These are phyloP conservation scores for Lipomyces mesembrius DNA, from an alignment of 805 yeast genomes.

Conservation along the genomic window DNA sequence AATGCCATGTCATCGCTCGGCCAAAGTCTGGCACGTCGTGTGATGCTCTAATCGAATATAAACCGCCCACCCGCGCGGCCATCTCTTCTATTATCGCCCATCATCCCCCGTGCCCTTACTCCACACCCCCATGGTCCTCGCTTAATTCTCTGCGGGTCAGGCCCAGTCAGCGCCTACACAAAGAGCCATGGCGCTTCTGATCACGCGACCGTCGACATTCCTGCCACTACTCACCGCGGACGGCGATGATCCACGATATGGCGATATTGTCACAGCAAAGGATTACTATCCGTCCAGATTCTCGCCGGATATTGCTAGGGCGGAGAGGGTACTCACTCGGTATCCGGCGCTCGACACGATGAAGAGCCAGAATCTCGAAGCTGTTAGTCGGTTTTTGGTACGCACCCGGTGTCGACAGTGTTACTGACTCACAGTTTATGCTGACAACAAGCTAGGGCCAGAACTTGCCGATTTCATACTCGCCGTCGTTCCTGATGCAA, in stretches of 20 bases:
- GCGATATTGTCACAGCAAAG: background rate
- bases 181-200: background rate
- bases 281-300: background rate
- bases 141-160: background rate
- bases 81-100: background rate
- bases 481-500: slow-evolving; percentile 26
- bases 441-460: slow-evolving; percentile 8
- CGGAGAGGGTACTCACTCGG: background rate
- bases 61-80: background rate
- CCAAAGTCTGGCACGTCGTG: too few relatives aligned
- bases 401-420: background rate
- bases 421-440: background rate
- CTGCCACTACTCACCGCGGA: background rate
- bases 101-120: background rate
- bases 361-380: slow-evolving; percentile 1
- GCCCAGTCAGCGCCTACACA: background rate
- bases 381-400: slow-evolving; percentile 4
- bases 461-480: slow-evolving; percentile 24
- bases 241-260: background rate
- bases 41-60: too few relatives aligned
- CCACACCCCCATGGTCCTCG: background rate
- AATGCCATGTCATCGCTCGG: too few relatives aligned
- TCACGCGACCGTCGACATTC: background rate
- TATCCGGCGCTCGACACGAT: background rate
- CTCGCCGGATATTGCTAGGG: background rate